Evolutionary conservation across 805 yeast species (phyloP), one percentile per base, ranked within the genome.

Genomic region (Spathaspora sp.): DNA sequence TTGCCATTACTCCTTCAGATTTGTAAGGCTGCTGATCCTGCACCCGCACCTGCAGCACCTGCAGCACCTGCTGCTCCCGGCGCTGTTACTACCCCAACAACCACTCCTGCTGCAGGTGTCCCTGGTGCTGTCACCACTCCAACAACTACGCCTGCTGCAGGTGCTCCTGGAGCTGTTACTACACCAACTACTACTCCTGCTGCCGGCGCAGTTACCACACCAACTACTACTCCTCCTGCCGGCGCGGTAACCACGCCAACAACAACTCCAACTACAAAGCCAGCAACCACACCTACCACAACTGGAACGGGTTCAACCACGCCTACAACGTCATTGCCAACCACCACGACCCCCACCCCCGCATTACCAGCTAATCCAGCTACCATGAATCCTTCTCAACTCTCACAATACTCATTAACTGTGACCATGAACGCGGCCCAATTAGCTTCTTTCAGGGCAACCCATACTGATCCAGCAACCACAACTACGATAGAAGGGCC

Each of bases 1-100:
- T 45, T 45, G n/a, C 40, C 44, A 14, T 18, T 42, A 3, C 28
- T 42, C n/a, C 26, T 31, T 18, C 39, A 19, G 12, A 18, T 45
- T 35, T 45, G 47, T 45, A 10, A 58, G 26, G 52, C 63, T 31
- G 54, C 59, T 5, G 56, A 52, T 17, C 61, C 60, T 5, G 56
- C 63, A 4, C 51, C 61, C 6, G 51, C 64, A 12, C 51, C 64
- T 11, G 55, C 52, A 17, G 55, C 59, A 18, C 55, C 60, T 4
- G 51, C 60, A 3, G 53, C 61, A 3, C 50, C 63, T 11, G 51
- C 62, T 9, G 49, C 63, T 8, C 54, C 60, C 14, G 53, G 62
- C 14, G 52, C 57, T 14, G 55, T 59, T 20, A 55, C 58, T 18
- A 9, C 32, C 32, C 32, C 32, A 4, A 3, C 32, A 5, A 11